These are phyloP conservation scores for Jamesozyma lodderae DNA, from an alignment of 805 yeast genomes.

Conservation along the genomic window DNA sequence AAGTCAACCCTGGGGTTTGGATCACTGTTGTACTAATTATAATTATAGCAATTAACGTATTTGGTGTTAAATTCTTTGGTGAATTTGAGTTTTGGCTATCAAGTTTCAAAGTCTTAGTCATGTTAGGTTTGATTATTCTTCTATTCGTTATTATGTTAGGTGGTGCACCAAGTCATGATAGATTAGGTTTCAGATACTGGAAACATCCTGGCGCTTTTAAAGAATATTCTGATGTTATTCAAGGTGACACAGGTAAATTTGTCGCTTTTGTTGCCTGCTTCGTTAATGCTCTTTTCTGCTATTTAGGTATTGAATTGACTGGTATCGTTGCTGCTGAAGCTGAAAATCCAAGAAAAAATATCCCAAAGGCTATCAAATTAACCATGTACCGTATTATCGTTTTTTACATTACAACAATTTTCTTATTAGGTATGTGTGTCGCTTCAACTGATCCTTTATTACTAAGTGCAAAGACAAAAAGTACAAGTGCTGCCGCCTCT, in stretches of 20 bases:
- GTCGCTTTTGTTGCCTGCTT: slow-evolving; percentile 54
- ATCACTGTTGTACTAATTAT: slow-evolving; percentile 35
- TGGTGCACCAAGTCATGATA: slow-evolving; percentile 67
- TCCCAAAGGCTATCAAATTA: slow-evolving; percentile 63
- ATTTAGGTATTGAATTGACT: slow-evolving; percentile 58
- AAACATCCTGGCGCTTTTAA: slow-evolving; percentile 57
- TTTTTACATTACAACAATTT: slow-evolving; percentile 53
- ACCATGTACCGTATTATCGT: slow-evolving; percentile 61
- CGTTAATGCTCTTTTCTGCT: slow-evolving; percentile 61
- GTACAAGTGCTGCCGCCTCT: slow-evolving; percentile 61
- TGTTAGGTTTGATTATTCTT: slow-evolving; percentile 56
- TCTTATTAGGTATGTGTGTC: slow-evolving; percentile 61
- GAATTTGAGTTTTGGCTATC: slow-evolving; percentile 44
- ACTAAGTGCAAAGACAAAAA: slow-evolving; percentile 40
- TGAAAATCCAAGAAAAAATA: slow-evolving; percentile 54
- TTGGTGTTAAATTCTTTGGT: slow-evolving; percentile 38
- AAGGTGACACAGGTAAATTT: slow-evolving; percentile 45
- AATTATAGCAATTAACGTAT: slow-evolving; percentile 30
- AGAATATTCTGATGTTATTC: slow-evolving; percentile 34
- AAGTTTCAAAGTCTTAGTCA: slow-evolving; percentile 52
- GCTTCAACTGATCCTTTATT: slow-evolving; percentile 47
- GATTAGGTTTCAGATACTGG: slow-evolving; percentile 69
- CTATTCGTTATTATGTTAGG: slow-evolving; percentile 62
- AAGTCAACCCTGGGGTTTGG: slow-evolving; percentile 38
- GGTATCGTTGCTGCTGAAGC: slow-evolving; percentile 73